Conservation (phyloP, 1,284 basidiomycete genomes). For the Earliella scabrosa region DNA sequence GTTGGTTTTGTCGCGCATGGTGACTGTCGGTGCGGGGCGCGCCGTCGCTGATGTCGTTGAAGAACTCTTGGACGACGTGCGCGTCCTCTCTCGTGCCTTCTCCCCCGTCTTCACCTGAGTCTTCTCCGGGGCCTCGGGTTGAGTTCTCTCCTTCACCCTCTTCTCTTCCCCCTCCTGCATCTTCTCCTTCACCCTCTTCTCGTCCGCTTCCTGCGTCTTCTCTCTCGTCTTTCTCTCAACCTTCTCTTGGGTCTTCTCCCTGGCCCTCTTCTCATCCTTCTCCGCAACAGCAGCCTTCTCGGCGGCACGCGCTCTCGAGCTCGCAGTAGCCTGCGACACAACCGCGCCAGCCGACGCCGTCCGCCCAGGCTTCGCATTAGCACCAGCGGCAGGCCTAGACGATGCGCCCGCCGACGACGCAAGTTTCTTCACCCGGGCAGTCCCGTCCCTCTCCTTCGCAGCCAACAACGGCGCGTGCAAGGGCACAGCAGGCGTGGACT, state of each 20-base stretch:
- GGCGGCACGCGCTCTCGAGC: slow-evolving; percentile 13
- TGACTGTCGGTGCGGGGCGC: slow-evolving; percentile 10
- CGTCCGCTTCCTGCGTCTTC: not conserved
- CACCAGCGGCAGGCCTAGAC: not conserved
- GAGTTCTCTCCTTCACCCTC: not conserved
- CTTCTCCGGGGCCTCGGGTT: slow-evolving; percentile 1
- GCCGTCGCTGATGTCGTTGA: not conserved
- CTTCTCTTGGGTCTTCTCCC: slow-evolving; percentile 4
- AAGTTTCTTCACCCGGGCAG: slow-evolving; percentile 17
- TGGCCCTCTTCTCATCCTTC: not conserved
- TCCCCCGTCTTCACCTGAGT: slow-evolving; percentile 1
- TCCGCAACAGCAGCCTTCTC: slow-evolving; percentile 16
- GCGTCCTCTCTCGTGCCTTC: not conserved
- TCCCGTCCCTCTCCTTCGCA: slow-evolving; percentile 9
- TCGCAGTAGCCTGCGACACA: slow-evolving; percentile 4
- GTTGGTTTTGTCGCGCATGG: slow-evolving; percentile 15
- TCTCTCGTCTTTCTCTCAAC: not conserved
- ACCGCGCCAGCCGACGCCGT: slow-evolving; percentile 5
- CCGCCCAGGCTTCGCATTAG: not conserved
- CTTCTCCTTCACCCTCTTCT: not conserved
- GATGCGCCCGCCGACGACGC: slow-evolving; percentile 19
- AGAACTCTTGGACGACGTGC: slow-evolving; percentile 3
- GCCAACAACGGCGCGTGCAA: slow-evolving; percentile 1
- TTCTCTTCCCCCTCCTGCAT: too few species aligned
- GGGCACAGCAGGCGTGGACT: slow-evolving; percentile 20